Percentiles rank a stretch among this genome's conserved stretches.
Evolutionary conservation across 2,329 filamentous ascomycete genomes (phyloP).

Genomic region (Epichloe festucae): DNA sequence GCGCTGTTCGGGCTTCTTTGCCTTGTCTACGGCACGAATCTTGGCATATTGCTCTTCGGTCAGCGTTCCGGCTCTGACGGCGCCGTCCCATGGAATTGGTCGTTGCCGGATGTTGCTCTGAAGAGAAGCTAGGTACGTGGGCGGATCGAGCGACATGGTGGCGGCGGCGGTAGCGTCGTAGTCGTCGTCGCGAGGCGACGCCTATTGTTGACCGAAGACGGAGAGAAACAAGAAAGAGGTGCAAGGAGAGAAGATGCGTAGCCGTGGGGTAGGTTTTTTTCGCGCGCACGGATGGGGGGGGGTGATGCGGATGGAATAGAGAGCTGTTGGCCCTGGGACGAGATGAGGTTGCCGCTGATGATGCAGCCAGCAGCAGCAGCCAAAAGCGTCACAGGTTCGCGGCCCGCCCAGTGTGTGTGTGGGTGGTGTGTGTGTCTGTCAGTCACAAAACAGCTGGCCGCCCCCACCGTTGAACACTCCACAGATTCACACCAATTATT

Average conservation of each 20-base stretch:
- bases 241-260: background rate
- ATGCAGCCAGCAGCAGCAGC: background rate
- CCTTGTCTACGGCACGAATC: conserved; percentile 94
- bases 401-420: too few relatives aligned
- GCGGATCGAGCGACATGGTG: conserved; percentile 80
- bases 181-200: conserved; percentile 8
- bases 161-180: conserved; percentile 7
- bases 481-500: background rate
- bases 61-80: conserved; percentile 83
- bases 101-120: conserved; percentile 95
- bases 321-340: conserved; percentile 1
- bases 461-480: background rate
- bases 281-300: background rate
- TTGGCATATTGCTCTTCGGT: conserved; percentile 88
- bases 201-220: background rate
- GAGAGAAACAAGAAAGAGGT: background rate
- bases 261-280: background rate
- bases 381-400: conserved; percentile 5
- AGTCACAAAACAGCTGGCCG: too few relatives aligned
- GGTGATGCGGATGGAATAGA: conserved; percentile 1
- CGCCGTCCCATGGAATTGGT: conserved; percentile 95
- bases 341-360: conserved; percentile 1
- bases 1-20: conserved; percentile 72
- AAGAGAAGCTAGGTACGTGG: conserved; percentile 70
- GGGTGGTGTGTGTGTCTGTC: too few relatives aligned